These are phyloP conservation scores for Solanum appendiculatum DNA, from an alignment of 257 asterid species.

Conservation along the genomic window DNA sequence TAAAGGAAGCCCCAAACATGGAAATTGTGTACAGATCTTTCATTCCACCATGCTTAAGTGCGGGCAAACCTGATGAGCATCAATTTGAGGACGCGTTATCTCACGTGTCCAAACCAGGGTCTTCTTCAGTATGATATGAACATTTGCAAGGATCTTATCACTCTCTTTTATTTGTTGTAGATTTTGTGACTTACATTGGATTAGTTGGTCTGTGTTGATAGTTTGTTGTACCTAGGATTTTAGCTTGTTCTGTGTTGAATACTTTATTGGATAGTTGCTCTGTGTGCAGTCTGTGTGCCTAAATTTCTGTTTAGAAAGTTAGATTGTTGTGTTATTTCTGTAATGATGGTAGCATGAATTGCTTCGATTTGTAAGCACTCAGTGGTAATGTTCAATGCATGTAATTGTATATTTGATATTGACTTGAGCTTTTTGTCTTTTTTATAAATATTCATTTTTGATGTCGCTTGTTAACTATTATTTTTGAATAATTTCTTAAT, in stretches of 20 bases:
- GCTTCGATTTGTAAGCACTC: neutral
- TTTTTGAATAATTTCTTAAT: too few relatives aligned
- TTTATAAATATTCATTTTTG: too few relatives aligned
- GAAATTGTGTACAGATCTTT: constrained; percentile 50
- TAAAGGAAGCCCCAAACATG: constrained; percentile 69
- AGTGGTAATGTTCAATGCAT: too few relatives aligned
- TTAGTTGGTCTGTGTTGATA: neutral
- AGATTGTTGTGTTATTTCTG: neutral
- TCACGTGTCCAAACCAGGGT: constrained; percentile 36
- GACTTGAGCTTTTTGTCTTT: too few relatives aligned
- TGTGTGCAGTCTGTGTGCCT: neutral
- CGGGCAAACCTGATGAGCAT: constrained; percentile 55
- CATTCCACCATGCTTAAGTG: constrained; percentile 57
- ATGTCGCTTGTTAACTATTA: too few relatives aligned
- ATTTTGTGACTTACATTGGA: neutral
- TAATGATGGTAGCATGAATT: neutral
- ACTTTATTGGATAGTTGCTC: neutral
- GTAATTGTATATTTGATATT: too few relatives aligned
- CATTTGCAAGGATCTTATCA: neutral
- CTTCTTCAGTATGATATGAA: constrained; percentile 16
- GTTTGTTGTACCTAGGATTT: neutral
- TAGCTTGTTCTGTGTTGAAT: neutral
- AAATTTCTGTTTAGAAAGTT: neutral
- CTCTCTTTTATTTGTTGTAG: neutral
- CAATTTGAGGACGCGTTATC: constrained; percentile 67